Evolutionary conservation across 805 yeast genomes (phyloP).

Genomic region (Saccharomyces kudriavzevii): DNA sequence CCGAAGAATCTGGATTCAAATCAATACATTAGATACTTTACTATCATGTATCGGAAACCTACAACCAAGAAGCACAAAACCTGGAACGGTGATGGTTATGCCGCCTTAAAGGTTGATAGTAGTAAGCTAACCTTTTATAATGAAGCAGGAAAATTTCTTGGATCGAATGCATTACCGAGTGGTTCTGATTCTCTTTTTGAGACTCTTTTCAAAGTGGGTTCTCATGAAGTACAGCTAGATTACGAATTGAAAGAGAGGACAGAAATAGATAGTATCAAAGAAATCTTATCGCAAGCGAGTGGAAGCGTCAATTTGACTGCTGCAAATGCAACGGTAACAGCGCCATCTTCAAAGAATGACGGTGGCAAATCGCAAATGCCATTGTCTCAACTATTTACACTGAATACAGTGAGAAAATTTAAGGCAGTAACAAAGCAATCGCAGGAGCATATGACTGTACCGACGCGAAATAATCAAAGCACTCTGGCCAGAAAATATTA

Average conservation of each 20-base stretch:
- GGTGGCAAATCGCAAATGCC: slow-evolving; percentile 5
- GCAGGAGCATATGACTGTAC: slow-evolving; percentile 5
- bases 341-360: slow-evolving; percentile 3
- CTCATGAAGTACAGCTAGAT: slow-evolving; percentile 57
- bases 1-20: neutral
- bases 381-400: slow-evolving; percentile 9
- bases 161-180: slow-evolving; percentile 15
- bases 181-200: slow-evolving; percentile 27
- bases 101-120: slow-evolving; percentile 29
- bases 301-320: neutral
- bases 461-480: slow-evolving; percentile 16
- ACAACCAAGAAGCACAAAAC: slow-evolving; percentile 75
- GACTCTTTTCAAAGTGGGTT: slow-evolving; percentile 43
- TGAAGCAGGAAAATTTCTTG: slow-evolving; percentile 25
- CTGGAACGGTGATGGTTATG: slow-evolving; percentile 89
- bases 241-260: slow-evolving; percentile 31
- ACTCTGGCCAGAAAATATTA: slow-evolving; percentile 20
- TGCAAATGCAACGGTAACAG: neutral
- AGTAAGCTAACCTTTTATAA: slow-evolving; percentile 21
- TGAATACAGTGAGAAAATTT: slow-evolving; percentile 10
- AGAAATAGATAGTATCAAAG: slow-evolving; percentile 11
- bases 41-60: slow-evolving; percentile 61
- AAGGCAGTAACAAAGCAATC: slow-evolving; percentile 11
- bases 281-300: neutral
- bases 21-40: slow-evolving; percentile 11